Percentiles rank a stretch among this genome's conserved stretches.
These are phyloP conservation scores for Sporothrix pallida DNA, from an alignment of 2,329 filamentous ascomycete species.

Conservation along the genomic window DNA sequence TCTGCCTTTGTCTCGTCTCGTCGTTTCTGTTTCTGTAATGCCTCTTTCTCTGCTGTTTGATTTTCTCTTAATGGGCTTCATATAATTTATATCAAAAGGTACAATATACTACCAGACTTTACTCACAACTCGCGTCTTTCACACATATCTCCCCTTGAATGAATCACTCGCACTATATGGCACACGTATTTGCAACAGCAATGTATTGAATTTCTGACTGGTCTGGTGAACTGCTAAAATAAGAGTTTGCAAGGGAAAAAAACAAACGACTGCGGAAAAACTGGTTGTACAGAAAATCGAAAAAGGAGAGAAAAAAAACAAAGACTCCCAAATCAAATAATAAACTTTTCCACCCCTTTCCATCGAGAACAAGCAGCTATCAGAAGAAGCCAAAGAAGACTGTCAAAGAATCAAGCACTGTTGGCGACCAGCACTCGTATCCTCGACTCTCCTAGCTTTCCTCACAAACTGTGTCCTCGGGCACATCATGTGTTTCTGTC, in stretches of 20 bases:
- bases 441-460: background rate
- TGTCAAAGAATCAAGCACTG: background rate
- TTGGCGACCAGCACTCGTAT: conserved; percentile 14
- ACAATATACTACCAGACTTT: conserved; percentile 10
- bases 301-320: background rate
- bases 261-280: background rate
- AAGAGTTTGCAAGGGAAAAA: background rate
- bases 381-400: background rate
- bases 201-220: conserved; percentile 27
- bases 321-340: conserved; percentile 11
- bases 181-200: conserved; percentile 9
- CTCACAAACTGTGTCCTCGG: background rate
- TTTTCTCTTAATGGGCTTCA: background rate
- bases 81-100: conserved; percentile 15
- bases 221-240: conserved; percentile 22
- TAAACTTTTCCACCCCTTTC: conserved; percentile 17
- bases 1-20: background rate
- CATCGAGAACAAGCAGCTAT: background rate
- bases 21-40: background rate
- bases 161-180: background rate
- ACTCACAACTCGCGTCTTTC: background rate
- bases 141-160: background rate
- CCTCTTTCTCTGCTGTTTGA: background rate
- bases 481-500: background rate
- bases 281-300: conserved; percentile 12